These are phyloP conservation scores for Dendrocalamus sinicus DNA, from an alignment of 176 grass and related monocot genomes.

Conservation along the genomic window DNA sequence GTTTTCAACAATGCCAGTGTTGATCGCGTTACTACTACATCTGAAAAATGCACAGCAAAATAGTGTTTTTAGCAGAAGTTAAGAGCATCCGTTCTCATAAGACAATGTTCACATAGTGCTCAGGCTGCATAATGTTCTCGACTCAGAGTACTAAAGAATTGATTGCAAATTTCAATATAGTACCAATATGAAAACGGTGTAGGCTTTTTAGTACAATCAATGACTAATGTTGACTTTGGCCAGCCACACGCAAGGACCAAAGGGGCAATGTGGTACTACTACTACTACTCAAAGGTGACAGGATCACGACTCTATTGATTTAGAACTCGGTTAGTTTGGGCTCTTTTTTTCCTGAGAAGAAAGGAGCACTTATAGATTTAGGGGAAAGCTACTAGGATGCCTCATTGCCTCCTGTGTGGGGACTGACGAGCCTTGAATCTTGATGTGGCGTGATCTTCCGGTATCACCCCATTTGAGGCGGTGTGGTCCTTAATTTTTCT, in stretches of 20 bases:
- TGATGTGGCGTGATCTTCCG: conserved; percentile 35
- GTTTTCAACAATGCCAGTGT: background rate
- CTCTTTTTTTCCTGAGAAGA: background rate
- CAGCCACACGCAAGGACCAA: conserved; percentile 25
- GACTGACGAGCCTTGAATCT: conserved; percentile 22
- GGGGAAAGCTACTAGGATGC: background rate
- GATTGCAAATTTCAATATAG: background rate
- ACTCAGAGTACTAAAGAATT: background rate
- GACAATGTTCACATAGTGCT: background rate
- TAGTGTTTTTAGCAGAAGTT: background rate
- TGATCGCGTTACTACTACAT: background rate
- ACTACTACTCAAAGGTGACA: background rate
- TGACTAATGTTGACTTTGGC: conserved; percentile 40
- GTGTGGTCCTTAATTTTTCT: conserved; percentile 31
- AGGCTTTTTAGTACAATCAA: conserved; percentile 31
- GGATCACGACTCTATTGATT: too few relatives aligned
- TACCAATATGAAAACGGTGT: background rate
- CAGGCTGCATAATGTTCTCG: background rate
- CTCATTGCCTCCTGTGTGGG: conserved; percentile 28
- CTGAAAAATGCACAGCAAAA: background rate
- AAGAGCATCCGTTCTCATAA: background rate
- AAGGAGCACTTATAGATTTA: background rate
- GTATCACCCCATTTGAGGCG: conserved; percentile 26
- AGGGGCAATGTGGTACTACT: background rate
- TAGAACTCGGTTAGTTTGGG: background rate